Percentiles rank a stretch among this genome's conserved stretches.
phyloP scores from a whole-genome alignment of 1,284 basidiomycete species.

The Rhodotorula sp. region DNA sequence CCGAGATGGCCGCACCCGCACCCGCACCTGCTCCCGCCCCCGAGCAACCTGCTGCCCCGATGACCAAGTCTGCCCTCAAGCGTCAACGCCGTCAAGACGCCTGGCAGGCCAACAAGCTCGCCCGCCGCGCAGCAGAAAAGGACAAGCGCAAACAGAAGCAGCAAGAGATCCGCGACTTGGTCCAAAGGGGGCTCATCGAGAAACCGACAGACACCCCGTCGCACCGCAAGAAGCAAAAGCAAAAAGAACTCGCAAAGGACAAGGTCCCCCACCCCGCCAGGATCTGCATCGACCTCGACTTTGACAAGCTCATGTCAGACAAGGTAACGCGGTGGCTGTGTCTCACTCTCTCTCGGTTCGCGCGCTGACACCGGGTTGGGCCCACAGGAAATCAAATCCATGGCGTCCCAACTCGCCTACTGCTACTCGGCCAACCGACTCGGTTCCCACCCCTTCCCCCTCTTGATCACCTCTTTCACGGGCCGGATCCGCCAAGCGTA shows the following conservation, averaged over 20 bases:
- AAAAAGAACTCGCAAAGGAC: conserved; percentile 46
- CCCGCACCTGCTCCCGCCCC: not conserved
- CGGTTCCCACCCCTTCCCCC: conserved; percentile 65
- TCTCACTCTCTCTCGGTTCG: not conserved
- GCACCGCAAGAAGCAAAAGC: conserved; percentile 53
- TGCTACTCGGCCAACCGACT: conserved; percentile 82
- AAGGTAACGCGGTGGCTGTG: conserved; percentile 52
- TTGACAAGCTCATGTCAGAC: conserved; percentile 91
- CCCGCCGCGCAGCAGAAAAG: conserved; percentile 71
- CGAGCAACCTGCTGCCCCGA: conserved; percentile 30
- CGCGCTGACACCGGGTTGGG: not conserved
- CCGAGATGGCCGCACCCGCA: not conserved
- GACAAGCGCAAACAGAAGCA: conserved; percentile 57
- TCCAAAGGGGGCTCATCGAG: conserved; percentile 38
- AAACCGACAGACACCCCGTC: conserved; percentile 43
- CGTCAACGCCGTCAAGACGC: conserved; percentile 67
- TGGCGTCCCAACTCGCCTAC: conserved; percentile 83
- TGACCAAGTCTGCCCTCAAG: conserved; percentile 79
- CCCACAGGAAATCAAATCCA: conserved; percentile 86
- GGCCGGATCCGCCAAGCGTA: conserved; percentile 68
- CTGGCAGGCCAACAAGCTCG: conserved; percentile 66
- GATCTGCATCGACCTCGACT: conserved; percentile 85
- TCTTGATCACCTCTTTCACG: conserved; percentile 76
- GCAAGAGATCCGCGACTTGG: conserved; percentile 54
- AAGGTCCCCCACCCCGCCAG: conserved; percentile 58